Evolutionary conservation across 179 eudicot species (phyloP).

Genomic region (Beta corolliflora): DNA sequence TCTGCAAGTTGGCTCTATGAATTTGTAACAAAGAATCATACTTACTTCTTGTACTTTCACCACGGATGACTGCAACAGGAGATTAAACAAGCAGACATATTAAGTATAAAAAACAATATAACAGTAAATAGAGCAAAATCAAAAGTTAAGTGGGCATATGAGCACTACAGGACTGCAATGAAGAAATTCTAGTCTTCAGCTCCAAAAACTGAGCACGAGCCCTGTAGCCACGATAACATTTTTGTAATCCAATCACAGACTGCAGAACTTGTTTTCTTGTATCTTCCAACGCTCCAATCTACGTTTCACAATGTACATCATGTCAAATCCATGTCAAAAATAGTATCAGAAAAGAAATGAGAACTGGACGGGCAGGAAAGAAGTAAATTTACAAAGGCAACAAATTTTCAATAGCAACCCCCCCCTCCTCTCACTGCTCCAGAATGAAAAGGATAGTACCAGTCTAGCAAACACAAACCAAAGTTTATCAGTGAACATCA

Average conservation of each 20-base stretch:
- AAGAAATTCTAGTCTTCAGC: slow-evolving; percentile 53
- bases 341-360: background rate
- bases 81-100: slow-evolving; percentile 15
- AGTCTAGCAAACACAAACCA: background rate
- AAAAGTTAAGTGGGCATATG: background rate
- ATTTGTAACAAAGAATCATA: slow-evolving; percentile 37
- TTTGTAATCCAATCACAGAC: slow-evolving; percentile 67
- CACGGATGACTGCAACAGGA: slow-evolving; percentile 66
- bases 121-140: too few relatives aligned
- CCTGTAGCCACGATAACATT: slow-evolving; percentile 61
- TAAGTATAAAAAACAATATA: background rate
- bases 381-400: background rate
- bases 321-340: background rate
- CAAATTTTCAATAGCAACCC: background rate
- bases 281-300: slow-evolving; percentile 74
- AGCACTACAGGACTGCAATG: slow-evolving; percentile 76
- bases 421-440: background rate
- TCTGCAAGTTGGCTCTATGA: slow-evolving; percentile 21
- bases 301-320: slow-evolving; percentile 18
- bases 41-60: slow-evolving; percentile 64
- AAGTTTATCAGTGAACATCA: background rate
- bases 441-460: background rate
- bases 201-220: slow-evolving; percentile 57
- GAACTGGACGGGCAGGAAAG: background rate
- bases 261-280: slow-evolving; percentile 61